These are phyloP conservation scores for Astrocystis sublimbata DNA, from an alignment of 495 filamentous ascomycete genomes.

Conservation along the genomic window DNA sequence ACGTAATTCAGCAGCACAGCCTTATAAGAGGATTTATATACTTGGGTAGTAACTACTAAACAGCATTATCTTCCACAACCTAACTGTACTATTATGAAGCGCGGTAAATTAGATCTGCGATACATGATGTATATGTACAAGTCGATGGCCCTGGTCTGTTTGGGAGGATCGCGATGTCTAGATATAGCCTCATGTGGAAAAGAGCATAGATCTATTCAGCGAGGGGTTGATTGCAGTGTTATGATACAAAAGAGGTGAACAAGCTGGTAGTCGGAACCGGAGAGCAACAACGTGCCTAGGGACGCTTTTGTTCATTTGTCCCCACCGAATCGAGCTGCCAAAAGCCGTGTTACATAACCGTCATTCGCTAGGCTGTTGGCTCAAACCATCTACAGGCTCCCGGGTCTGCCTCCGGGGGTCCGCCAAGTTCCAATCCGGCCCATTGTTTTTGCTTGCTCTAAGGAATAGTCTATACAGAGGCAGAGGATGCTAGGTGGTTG, in stretches of 20 bases:
- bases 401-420: neutral
- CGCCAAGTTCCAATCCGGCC: conserved; percentile 18
- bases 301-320: conserved; percentile 16
- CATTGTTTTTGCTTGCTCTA: conserved; percentile 11
- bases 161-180: neutral
- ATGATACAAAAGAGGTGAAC: conserved; percentile 33
- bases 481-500: neutral
- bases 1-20: neutral
- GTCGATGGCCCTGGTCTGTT: neutral
- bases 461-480: conserved; percentile 21
- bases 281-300: neutral
- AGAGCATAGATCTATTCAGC: conserved; percentile 35
- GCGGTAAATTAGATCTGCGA: neutral
- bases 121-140: neutral
- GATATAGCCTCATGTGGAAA: neutral
- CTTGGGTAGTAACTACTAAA: no score
- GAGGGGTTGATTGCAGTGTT: conserved; percentile 25
- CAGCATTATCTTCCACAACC: no score
- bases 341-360: conserved; percentile 31
- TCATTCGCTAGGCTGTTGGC: conserved; percentile 15
- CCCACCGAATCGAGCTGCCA: conserved; percentile 22
- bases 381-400: neutral
- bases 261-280: conserved; percentile 20
- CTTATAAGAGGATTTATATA: no score
- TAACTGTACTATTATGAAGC: no score